These are phyloP conservation scores for Anthoceros angustus DNA, from an alignment of 225 moss, liverwort and hornwort species.

Conservation along the genomic window DNA sequence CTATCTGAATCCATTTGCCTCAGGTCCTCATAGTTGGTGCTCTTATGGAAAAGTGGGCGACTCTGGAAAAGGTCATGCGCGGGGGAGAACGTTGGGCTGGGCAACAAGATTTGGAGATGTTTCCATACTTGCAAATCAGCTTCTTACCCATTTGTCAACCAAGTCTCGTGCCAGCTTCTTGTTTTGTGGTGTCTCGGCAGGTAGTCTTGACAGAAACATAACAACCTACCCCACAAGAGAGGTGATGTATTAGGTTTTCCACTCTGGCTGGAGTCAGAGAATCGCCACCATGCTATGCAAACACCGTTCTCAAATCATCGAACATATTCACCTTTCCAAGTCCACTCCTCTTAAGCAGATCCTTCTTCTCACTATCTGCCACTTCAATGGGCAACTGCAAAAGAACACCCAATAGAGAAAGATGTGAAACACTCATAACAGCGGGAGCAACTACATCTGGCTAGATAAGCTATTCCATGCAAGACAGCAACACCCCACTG, in stretches of 20 bases:
- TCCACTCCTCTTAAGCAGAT: conserved; percentile 89
- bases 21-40: conserved; percentile 87
- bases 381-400: conserved; percentile 75
- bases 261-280: background rate
- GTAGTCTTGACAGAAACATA: conserved; percentile 81
- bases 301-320: background rate
- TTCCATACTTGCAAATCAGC: background rate
- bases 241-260: background rate
- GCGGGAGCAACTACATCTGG: background rate
- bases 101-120: background rate
- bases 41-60: conserved; percentile 84
- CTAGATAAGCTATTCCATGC: background rate
- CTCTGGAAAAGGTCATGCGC: conserved; percentile 19
- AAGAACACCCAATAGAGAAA: background rate
- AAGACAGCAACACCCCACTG: background rate
- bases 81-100: background rate
- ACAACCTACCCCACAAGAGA: conserved; percentile 33
- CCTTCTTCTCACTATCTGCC: conserved; percentile 72
- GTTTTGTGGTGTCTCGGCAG: conserved; percentile 68
- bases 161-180: conserved; percentile 76
- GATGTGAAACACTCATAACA: background rate
- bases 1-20: conserved; percentile 68
- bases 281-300: background rate
- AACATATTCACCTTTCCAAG: conserved; percentile 47
- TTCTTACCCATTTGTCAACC: conserved; percentile 78